Percentiles rank a stretch among this genome's conserved stretches.
These are phyloP conservation scores for Corylus heterophylla DNA, from an alignment of 306 rosid genomes.

Conservation along the genomic window DNA sequence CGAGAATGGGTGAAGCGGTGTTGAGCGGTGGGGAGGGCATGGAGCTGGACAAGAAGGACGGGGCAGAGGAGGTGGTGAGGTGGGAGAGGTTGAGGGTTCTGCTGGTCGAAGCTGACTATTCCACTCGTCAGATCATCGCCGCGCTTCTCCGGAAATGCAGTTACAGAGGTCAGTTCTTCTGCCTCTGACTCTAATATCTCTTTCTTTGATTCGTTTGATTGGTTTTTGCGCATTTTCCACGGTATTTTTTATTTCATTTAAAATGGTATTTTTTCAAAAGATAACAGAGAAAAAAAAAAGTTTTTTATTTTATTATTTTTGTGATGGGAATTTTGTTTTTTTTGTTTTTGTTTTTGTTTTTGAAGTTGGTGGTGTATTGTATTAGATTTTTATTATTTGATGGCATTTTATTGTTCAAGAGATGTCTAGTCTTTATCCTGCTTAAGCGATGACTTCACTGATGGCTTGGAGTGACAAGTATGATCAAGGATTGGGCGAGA, in stretches of 20 bases:
- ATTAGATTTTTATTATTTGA: neutral
- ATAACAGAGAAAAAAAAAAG: neutral
- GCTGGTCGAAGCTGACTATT: slow-evolving; percentile 77
- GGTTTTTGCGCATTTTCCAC: neutral
- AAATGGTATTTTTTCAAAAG: neutral
- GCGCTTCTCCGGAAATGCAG: slow-evolving; percentile 82
- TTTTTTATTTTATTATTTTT: neutral
- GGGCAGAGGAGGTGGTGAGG: slow-evolving; percentile 25
- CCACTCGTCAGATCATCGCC: slow-evolving; percentile 72
- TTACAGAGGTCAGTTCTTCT: slow-evolving; percentile 49
- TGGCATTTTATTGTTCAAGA: neutral
- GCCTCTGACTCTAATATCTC: neutral
- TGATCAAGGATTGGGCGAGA: neutral
- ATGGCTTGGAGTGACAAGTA: neutral
- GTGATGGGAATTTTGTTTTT: neutral
- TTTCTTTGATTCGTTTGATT: neutral
- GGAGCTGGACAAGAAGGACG: slow-evolving; percentile 27
- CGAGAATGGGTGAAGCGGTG: slow-evolving; percentile 46
- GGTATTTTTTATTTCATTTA: too few species aligned
- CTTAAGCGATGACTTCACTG: neutral
- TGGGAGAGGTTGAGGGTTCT: slow-evolving; percentile 49
- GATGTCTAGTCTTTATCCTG: neutral
- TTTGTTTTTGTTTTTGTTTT: neutral
- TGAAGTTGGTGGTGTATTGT: neutral
- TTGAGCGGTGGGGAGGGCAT: slow-evolving; percentile 11